Base-by-base conservation (phyloP, 805 yeast species). In the Sungouiozyma ichnusensis region DNA sequence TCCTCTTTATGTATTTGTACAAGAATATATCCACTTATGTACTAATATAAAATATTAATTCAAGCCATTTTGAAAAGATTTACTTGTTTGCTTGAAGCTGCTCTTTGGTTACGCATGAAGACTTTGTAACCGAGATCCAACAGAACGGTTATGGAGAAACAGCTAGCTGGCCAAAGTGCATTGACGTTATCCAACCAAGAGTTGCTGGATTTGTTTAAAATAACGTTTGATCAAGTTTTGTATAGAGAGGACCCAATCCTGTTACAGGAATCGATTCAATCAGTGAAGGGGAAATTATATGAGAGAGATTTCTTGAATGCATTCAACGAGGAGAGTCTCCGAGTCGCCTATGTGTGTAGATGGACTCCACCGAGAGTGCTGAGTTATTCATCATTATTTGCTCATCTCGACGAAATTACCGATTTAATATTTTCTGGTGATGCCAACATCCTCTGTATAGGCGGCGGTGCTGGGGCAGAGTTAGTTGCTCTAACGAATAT, bases 401-500 rank as follows among this genome's bases (percentile, higher is more conserved):
- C 76, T 1, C 65, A 73, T 13, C 62, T 81, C 20, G 61, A 39
- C 9, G 56, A 57, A 33, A 62, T 54, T 15, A 37, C 35, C 1
- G 48, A 57, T 6, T 52, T 63, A 3, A 43, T 51, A 15, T 42
- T 42, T 20, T 48, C 53, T 40, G 19, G 43, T 29, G 43, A 46
- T 15, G 42, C 31, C 15, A 40, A 34, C 3, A 73, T 79, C 0
- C 57, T 85, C 31, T 74, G 81, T 51, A 69, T 87, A 32, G 96
- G 95, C 16, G 95, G 94, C 18, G 96, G 96, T 31, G 95, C 95
- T 0, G 85, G 90, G 3, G 84, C 86, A 2, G 96, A 86, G 56
- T 61, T 85, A 18, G 76, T 77, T 27, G 74, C 75, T 0, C 54
- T 85, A 35, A 75, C 76, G 1, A 70, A 87, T 15, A 64, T 82